Conservation (phyloP, 306 rosid genomes). For the Senna tora region DNA sequence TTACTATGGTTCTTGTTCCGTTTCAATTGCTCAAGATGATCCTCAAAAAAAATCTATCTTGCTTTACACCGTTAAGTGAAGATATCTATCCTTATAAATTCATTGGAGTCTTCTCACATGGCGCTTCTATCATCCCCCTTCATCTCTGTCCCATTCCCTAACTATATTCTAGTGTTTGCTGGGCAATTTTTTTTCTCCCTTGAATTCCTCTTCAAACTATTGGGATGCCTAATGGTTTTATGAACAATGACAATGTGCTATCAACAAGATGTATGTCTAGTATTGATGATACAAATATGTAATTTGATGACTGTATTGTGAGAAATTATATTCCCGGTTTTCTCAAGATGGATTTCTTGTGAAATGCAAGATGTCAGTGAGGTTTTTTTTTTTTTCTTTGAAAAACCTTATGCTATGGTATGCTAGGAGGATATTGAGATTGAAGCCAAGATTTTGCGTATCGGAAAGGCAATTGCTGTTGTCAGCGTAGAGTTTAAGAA, state of each 20-base stretch:
- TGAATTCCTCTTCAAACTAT: neutral
- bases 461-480: conserved; percentile 56
- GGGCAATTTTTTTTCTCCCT: neutral
- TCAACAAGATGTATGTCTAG: neutral
- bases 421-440: conserved; percentile 62
- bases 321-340: conserved; percentile 14
- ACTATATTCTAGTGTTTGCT: neutral
- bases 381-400: neutral
- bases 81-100: neutral
- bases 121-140: neutral
- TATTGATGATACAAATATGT: neutral
- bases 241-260: neutral
- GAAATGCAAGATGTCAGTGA: neutral
- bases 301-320: conserved; percentile 3
- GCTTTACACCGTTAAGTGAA: neutral
- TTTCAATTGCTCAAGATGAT: neutral
- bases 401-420: conserved; percentile 5
- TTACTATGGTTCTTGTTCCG: neutral
- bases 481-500: conserved; percentile 59
- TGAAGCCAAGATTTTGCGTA: conserved; percentile 48
- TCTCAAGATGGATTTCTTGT: conserved; percentile 1
- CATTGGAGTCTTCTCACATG: neutral
- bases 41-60: neutral
- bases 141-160: neutral
- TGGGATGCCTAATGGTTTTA: conserved; percentile 1